Base-by-base conservation (phyloP, 1,139 yeast genomes). In the Candida gigantensis region DNA sequence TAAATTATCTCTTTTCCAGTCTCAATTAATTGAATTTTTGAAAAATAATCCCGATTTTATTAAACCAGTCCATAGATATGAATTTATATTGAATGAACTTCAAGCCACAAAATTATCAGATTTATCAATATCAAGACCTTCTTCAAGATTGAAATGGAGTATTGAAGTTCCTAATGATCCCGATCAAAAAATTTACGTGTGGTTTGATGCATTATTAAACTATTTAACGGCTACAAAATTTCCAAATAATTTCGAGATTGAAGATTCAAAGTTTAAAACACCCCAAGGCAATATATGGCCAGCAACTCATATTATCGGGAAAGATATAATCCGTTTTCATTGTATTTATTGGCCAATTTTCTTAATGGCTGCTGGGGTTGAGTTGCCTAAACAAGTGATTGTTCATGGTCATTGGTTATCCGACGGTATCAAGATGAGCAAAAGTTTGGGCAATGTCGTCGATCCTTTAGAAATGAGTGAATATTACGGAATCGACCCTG, bases 341-440 rank as follows among this genome's bases (percentile, higher is more conserved):
- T 81, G 94, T 50, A 76, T 90, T 12, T 89, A 88, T 55, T 92
- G 98, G 98, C 98, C 98, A 0, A 83, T 90, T 1, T 84, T 92
- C 44, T 65, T 92, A 39, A 65, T 90, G 72, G 97, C 97, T 0
- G 94, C 95, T 0, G 82, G 73, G 0, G 54, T 86, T 1, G 77
- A 77, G 3, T 54, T 83, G 7, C 97, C 97, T 0, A 62, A 71
- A 28, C 84, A 81, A 45, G 77, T 92, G 4, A 73, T 89, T 9
- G 96, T 92, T 1, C 99, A 92, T 61, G 83, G 95, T 3, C 98
- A 92, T 58, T 92, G 98, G 98, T 69, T 90, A 12, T 76, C 86
- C 60, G 84, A 81, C 30, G 97, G 97, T 0, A 68, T 79, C 36
- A 92, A 92, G 55, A 92, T 92, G 98, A 85, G 96, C 41, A 92